Conservation (phyloP, 345 rosid genomes). For the Pseudoturritis turrita region DNA sequence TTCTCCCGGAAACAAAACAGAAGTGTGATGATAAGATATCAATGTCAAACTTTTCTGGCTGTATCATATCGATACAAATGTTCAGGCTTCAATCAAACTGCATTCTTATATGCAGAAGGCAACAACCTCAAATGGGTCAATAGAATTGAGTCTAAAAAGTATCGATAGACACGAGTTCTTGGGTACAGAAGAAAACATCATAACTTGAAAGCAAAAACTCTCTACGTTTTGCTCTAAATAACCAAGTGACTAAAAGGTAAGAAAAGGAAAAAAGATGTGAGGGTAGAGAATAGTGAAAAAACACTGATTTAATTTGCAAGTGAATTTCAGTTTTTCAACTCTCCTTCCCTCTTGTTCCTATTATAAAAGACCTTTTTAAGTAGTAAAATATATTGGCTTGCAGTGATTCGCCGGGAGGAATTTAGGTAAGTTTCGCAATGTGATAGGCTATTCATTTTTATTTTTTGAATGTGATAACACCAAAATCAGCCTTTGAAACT, state of each 20-base stretch:
- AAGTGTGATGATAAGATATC: neutral
- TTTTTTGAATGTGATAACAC: no score
- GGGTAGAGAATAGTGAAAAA: slow-evolving; percentile 19
- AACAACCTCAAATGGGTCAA: no score
- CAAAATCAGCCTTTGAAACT: no score
- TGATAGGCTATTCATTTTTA: no score
- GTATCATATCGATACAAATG: neutral
- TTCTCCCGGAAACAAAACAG: neutral
- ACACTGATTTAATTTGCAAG: slow-evolving; percentile 34
- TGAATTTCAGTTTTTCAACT: slow-evolving; percentile 66
- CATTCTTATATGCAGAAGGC: neutral
- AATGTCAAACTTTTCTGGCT: neutral
- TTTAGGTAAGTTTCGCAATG: neutral
- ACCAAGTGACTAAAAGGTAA: neutral
- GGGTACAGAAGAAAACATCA: neutral
- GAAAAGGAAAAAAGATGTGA: slow-evolving; percentile 53
- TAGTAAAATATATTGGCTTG: neutral
- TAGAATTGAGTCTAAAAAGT: slow-evolving; percentile 19
- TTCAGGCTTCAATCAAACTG: neutral
- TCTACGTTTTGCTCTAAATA: neutral
- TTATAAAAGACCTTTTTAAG: slow-evolving; percentile 5
- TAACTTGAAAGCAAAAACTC: neutral
- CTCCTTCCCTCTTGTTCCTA: slow-evolving; percentile 81
- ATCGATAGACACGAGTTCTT: neutral
- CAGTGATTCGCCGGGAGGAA: neutral